These are phyloP conservation scores for Rhizoctonia solani DNA, from an alignment of 1,284 basidiomycete genomes.

Conservation along the genomic window DNA sequence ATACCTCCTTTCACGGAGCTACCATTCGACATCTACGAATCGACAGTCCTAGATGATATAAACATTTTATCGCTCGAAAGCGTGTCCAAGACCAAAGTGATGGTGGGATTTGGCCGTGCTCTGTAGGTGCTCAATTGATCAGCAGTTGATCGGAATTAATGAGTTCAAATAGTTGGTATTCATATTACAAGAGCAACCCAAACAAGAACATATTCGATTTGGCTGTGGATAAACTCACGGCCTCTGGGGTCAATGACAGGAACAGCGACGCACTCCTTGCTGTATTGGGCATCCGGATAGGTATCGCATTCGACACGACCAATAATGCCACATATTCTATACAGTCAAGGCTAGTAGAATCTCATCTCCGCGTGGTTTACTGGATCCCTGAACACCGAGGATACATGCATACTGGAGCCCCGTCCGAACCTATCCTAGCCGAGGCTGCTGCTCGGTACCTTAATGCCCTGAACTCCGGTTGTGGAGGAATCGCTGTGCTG, in stretches of 20 bases:
- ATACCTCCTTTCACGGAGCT: conserved; percentile 6
- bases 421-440: conserved; percentile 40
- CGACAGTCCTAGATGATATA: background rate
- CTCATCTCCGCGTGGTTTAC: conserved; percentile 35
- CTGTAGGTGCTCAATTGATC: background rate
- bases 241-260: background rate
- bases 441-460: conserved; percentile 38
- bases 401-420: conserved; percentile 37
- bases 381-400: conserved; percentile 36
- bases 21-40: background rate
- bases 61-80: background rate
- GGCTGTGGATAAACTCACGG: background rate
- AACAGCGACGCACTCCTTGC: background rate
- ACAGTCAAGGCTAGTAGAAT: conserved; percentile 3
- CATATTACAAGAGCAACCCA: background rate
- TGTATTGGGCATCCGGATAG: background rate
- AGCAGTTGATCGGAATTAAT: background rate
- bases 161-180: background rate
- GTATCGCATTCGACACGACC: background rate
- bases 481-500: background rate
- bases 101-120: background rate
- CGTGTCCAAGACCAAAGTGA: background rate
- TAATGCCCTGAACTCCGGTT: background rate
- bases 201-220: background rate
- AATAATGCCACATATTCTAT: background rate